Evolutionary conservation across 2,329 filamentous ascomycete species (phyloP), one percentile per base, ranked within the genome.

Genomic region (Fusarium irregulare): DNA sequence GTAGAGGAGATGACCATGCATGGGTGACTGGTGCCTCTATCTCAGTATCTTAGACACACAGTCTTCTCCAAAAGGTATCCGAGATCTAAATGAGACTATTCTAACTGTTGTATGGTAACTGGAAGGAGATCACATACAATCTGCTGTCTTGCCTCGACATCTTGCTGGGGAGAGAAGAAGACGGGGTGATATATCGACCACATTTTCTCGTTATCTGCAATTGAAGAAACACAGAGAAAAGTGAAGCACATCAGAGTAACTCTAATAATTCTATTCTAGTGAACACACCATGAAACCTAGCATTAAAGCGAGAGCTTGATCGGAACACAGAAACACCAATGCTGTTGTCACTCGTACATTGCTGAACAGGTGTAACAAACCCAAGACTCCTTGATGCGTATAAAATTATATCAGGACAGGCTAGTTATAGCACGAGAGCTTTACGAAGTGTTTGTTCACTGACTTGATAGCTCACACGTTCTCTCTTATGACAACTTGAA

Each of bases 401-500:
- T 3, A 4, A 6, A 18, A 2, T 2, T 7, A 21, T 13, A 6
- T 6, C 6, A 2, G 4, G 11, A 34, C 23, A 30, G 11, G 9
- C 11, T 9, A 3, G 2, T 13, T 12, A 8, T 6, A 7, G 23
- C 4, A 11, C 11, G 18, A 23, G 10, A 23, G 4, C 9, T 21
- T 13, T 34, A 7, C 18, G 12, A 3, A 23, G 10, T n/a, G 47
- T 50, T 50, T 37, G 18, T 50, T 34, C 6, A n/a, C 5, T 23
- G 20, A n/a, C 2, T 23, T 49, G 12, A 12, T 25, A 23, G 10
- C 30, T 32, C 4, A 10, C 11, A 25, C 13, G 6, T 11, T 6
- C 7, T 23, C 41, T 14, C 20, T 6, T 42, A 10, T 37, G 16
- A 14, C 18, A 37, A 37, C 20, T 25, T 11, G 21, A 40, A 20